Evolutionary conservation across 2,329 filamentous ascomycete species (phyloP), one percentile per base, ranked within the genome.

Genomic region (Fusarium sp.): DNA sequence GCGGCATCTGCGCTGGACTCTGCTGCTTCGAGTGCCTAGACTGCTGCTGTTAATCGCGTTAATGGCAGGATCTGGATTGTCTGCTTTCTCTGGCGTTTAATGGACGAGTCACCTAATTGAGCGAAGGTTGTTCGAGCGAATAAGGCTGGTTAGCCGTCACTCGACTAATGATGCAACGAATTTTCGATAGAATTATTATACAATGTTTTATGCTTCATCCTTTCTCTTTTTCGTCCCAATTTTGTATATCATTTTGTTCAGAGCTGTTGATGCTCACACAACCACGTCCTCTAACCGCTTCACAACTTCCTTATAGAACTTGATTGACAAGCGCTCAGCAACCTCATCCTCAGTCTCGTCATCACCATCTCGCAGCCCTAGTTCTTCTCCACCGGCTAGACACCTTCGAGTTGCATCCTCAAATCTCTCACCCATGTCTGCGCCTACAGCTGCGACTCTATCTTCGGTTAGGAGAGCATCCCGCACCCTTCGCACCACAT

Each of bases 221-320:
- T 33, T 3, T 42, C 20, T 49, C 11, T 14, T 18, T 20, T 50
- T 55, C 34, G 5, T 58, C 55, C 16, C n/a, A 56, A 16, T 40
- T 18, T 38, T 6, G 13, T 27, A 20, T 8, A 29, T 11, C 36
- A 34, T 13, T 2, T 23, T 58, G 33, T 23, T 42, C 9, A 23
- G 40, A 44, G 18, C 13, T 4, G 18, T 16, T 10, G 7, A 5
- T 9, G 11, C 44, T 18, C 69, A 82, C 4, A 82, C 77, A 6
- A 77, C 70, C 20, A 82, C 72, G 1, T 76, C 74, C 2, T 78
- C 80, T 18, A 85, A 70, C 44, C 72, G 78, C 70, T 82, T 82
- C 20, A 84, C 82, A 6, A 84, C 82, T 2, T 82, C 75, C 54
- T 83, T 80, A 63, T 82, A 81, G 44, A 83, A 82, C 2, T 67